Conservation (phyloP, 352 stramenopile species). For the Globisporangium nodosum region DNA sequence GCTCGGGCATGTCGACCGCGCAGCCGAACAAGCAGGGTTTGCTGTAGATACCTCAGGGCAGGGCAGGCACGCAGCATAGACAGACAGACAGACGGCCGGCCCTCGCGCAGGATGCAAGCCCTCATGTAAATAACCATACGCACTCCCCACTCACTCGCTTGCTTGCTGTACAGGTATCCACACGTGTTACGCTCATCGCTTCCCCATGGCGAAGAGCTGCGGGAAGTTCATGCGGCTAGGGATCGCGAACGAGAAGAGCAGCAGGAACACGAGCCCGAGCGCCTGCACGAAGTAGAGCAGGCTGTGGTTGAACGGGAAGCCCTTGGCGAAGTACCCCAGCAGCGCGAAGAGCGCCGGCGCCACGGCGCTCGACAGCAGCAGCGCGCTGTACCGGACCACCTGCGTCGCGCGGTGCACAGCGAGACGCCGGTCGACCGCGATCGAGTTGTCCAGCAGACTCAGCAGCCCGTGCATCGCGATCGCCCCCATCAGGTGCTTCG, state of each 20-base stretch:
- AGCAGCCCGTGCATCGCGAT: slow-evolving; percentile 65
- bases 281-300: slow-evolving; percentile 73
- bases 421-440: slow-evolving; percentile 61
- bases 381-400: slow-evolving; percentile 46
- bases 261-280: slow-evolving; percentile 56
- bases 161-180: background rate
- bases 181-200: slow-evolving; percentile 32
- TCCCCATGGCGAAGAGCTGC: slow-evolving; percentile 74
- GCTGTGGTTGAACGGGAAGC: slow-evolving; percentile 76
- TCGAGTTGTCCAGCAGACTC: slow-evolving; percentile 73
- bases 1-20: slow-evolving; percentile 54
- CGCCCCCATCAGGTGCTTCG: slow-evolving; percentile 58
- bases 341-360: slow-evolving; percentile 61
- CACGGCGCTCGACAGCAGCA: slow-evolving; percentile 47
- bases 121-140: slow-evolving; percentile 14
- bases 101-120: background rate
- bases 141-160: background rate
- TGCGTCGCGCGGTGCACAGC: slow-evolving; percentile 64
- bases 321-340: slow-evolving; percentile 68
- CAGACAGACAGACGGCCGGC: background rate
- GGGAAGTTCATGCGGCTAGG: slow-evolving; percentile 79
- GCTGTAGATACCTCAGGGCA: slow-evolving; percentile 13
- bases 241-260: slow-evolving; percentile 75
- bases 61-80: background rate
- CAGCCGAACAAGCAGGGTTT: slow-evolving; percentile 33